These are phyloP conservation scores for Pseudocercospora crystallina DNA, from an alignment of 2,329 filamentous ascomycete species.

Conservation along the genomic window DNA sequence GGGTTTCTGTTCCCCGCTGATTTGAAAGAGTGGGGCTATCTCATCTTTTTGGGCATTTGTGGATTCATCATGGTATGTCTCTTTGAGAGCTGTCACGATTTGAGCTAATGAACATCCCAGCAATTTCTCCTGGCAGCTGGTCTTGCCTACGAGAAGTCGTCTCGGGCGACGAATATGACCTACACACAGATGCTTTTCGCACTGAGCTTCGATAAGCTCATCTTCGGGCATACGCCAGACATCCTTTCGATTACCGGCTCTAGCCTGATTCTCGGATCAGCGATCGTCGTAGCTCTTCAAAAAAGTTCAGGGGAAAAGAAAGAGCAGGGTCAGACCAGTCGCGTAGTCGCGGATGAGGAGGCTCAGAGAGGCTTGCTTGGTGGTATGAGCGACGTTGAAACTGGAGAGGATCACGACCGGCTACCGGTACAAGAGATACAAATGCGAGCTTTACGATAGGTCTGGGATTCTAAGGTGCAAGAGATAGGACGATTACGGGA, in stretches of 20 bases:
- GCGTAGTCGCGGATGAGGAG: conserved; percentile 24
- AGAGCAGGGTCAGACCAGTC: conserved; percentile 12
- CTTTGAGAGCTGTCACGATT: neutral
- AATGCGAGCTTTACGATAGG: no score
- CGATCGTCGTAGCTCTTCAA: conserved; percentile 63
- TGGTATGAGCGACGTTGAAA: conserved; percentile 17
- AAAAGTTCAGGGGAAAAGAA: conserved; percentile 31
- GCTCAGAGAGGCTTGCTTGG: conserved; percentile 23
- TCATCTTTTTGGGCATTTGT: conserved; percentile 67
- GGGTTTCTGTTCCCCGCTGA: conserved; percentile 58
- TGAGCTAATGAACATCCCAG: conserved; percentile 28
- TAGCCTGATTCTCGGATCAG: conserved; percentile 63
- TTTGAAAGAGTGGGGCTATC: conserved; percentile 62
- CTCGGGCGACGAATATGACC: conserved; percentile 64
- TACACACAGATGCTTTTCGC: conserved; percentile 72
- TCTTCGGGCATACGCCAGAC: conserved; percentile 62
- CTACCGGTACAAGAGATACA: no score
- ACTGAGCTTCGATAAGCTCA: conserved; percentile 61
- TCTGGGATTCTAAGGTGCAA: no score
- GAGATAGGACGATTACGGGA: no score
- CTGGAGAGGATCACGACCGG: conserved; percentile 20
- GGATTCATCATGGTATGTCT: conserved; percentile 68
- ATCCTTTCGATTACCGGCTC: conserved; percentile 61
- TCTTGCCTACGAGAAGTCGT: conserved; percentile 67
- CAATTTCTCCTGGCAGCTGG: conserved; percentile 83